These are phyloP conservation scores for Populus trichocarpa DNA, from an alignment of 441 rosid genomes.

Conservation along the genomic window DNA sequence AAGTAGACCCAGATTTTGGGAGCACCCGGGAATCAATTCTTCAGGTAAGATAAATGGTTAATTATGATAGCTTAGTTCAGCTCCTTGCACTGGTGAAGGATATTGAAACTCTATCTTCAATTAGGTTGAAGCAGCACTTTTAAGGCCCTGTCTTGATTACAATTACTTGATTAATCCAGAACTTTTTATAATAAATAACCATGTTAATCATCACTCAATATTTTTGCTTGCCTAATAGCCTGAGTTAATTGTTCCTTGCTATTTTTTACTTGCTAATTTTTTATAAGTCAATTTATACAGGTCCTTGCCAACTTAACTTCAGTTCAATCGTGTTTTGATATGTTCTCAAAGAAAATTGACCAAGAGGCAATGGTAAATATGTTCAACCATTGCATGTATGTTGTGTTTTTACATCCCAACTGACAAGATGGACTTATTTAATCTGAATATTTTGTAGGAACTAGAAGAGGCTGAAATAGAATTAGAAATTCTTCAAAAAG, in stretches of 20 bases:
- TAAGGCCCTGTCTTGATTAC: background rate
- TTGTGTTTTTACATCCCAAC: slow-evolving; percentile 17
- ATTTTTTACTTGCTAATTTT: slow-evolving; percentile 4
- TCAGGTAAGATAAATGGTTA: slow-evolving; percentile 46
- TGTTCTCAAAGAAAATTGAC: slow-evolving; percentile 49
- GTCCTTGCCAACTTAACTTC: slow-evolving; percentile 65
- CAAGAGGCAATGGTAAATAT: slow-evolving; percentile 54
- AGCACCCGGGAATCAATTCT: slow-evolving; percentile 71
- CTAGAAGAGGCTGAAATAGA: slow-evolving; percentile 80
- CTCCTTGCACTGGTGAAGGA: background rate
- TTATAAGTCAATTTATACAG: slow-evolving; percentile 33
- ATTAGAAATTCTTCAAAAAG: slow-evolving; percentile 55
- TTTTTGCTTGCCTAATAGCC: background rate
- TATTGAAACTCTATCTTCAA: background rate
- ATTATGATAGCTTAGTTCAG: background rate
- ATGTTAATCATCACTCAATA: no score
- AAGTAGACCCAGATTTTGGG: slow-evolving; percentile 56
- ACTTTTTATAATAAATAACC: no score
- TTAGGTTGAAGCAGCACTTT: background rate
- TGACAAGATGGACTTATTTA: slow-evolving; percentile 10
- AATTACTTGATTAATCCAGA: no score
- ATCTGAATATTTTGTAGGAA: slow-evolving; percentile 39
- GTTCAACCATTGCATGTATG: slow-evolving; percentile 1
- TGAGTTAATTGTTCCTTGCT: background rate
- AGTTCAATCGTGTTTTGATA: slow-evolving; percentile 62